phyloP scores from a whole-genome alignment of 2,329 filamentous ascomycete species.

The Colletotrichum simmondsii region DNA sequence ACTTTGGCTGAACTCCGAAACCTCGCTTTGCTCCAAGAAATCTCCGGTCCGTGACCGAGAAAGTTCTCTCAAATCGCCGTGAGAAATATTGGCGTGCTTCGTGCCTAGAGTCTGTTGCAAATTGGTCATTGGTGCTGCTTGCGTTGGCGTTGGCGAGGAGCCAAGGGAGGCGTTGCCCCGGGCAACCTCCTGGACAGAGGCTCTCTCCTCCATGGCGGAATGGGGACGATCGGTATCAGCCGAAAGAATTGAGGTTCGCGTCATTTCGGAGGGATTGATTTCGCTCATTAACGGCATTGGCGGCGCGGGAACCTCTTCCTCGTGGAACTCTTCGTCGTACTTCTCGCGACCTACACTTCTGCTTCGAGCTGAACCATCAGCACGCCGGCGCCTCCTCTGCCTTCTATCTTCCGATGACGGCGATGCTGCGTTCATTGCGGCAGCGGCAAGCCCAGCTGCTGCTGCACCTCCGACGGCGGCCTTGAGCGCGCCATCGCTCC shows the following conservation, averaged over 20 bases:
- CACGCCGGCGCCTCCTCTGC: slow-evolving; percentile 62
- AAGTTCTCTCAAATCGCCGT: slow-evolving; percentile 66
- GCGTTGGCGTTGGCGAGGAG: slow-evolving; percentile 72
- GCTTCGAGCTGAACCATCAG: slow-evolving; percentile 57
- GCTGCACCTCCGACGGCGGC: slow-evolving; percentile 58
- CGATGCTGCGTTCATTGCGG: slow-evolving; percentile 51
- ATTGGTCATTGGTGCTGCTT: slow-evolving; percentile 54
- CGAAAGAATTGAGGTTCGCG: slow-evolving; percentile 86
- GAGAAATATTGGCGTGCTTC: slow-evolving; percentile 73
- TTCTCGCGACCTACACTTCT: slow-evolving; percentile 56
- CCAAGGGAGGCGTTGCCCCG: slow-evolving; percentile 67
- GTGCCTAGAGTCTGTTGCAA: slow-evolving; percentile 73
- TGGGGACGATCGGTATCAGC: slow-evolving; percentile 80
- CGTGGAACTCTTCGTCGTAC: slow-evolving; percentile 62
- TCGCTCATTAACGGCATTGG: slow-evolving; percentile 92
- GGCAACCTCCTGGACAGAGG: slow-evolving; percentile 72
- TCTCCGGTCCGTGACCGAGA: slow-evolving; percentile 51
- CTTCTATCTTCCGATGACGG: slow-evolving; percentile 61
- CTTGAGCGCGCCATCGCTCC: slow-evolving; percentile 55
- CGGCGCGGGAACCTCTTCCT: slow-evolving; percentile 69
- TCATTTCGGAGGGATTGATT: slow-evolving; percentile 86
- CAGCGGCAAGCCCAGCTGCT: slow-evolving; percentile 47
- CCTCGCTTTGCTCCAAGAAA: slow-evolving; percentile 53
- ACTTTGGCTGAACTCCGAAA: slow-evolving; percentile 53
- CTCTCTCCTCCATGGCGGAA: slow-evolving; percentile 72